These are phyloP conservation scores for Globisporangium paddicum DNA, from an alignment of 352 stramenopile species.

Conservation along the genomic window DNA sequence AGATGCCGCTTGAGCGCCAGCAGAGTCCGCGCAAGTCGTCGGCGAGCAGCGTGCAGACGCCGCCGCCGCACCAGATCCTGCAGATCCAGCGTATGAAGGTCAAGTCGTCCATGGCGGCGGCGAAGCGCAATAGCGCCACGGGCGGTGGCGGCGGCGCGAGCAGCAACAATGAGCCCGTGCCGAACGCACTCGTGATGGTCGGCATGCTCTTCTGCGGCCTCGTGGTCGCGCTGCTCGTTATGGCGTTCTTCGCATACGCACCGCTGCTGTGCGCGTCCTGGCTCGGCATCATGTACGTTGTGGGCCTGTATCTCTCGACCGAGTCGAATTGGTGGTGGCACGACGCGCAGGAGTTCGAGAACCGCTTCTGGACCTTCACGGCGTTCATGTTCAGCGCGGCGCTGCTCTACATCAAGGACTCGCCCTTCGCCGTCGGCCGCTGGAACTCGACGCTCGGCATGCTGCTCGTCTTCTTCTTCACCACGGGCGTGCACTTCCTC, in stretches of 20 bases:
- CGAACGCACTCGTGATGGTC: conserved; percentile 67
- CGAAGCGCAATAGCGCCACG: conserved; percentile 11
- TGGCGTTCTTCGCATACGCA: conserved; percentile 82
- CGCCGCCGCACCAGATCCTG: conserved; percentile 33
- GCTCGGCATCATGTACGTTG: conserved; percentile 79
- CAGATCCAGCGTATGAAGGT: conserved; percentile 44
- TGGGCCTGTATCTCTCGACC: conserved; percentile 75
- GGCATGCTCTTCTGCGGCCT: conserved; percentile 63
- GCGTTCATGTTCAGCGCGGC: conserved; percentile 90
- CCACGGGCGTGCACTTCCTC: conserved; percentile 72
- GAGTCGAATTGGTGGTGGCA: conserved; percentile 85
- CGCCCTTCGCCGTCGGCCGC: conserved; percentile 76
- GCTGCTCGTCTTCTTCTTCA: conserved; percentile 78
- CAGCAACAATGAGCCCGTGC: conserved; percentile 30
- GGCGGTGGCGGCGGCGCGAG: neutral
- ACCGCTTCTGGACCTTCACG: conserved; percentile 96
- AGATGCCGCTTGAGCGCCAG: conserved; percentile 13
- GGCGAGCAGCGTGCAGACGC: conserved; percentile 6
- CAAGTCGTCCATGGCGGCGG: conserved; percentile 10
- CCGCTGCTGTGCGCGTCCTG: conserved; percentile 76
- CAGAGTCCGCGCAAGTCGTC: conserved; percentile 14
- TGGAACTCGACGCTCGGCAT: conserved; percentile 72
- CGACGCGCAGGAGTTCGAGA: conserved; percentile 94
- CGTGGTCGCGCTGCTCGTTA: conserved; percentile 55
- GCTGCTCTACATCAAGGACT: conserved; percentile 94